phyloP scores from a whole-genome alignment of 805 yeast genomes.

The Cyberlindnera galapagoensis region DNA sequence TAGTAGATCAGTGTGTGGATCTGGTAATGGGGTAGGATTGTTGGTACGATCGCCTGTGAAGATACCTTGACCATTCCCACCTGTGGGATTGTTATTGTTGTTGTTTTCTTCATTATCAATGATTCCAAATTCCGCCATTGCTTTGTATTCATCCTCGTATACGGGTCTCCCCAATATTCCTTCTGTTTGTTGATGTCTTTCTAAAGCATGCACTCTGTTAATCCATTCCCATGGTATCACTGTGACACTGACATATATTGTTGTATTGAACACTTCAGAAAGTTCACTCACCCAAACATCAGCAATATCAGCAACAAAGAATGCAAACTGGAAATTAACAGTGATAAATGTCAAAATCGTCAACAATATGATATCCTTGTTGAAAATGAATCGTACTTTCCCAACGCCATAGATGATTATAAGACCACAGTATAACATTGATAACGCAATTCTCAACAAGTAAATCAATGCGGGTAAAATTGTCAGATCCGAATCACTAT shows the following conservation, averaged over 20 bases:
- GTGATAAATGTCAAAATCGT: constrained; percentile 49
- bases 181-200: constrained; percentile 54
- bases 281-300: constrained; percentile 69
- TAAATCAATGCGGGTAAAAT: constrained; percentile 71
- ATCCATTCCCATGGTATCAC: constrained; percentile 86
- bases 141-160: constrained; percentile 54
- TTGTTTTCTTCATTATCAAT: constrained; percentile 18
- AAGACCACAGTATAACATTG: constrained; percentile 61
- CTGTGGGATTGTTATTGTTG: constrained; percentile 5
- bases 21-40: background rate
- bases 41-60: too few species aligned
- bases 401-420: constrained; percentile 49
- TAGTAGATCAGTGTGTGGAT: constrained; percentile 2
- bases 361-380: constrained; percentile 44
- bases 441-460: constrained; percentile 62
- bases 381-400: constrained; percentile 45
- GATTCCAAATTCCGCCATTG: constrained; percentile 18
- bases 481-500: constrained; percentile 34
- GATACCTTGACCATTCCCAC: constrained; percentile 1
- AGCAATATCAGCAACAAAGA: constrained; percentile 72
- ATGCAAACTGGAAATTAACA: constrained; percentile 55
- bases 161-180: constrained; percentile 72
- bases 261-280: constrained; percentile 67
- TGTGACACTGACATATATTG: constrained; percentile 64
- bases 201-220: constrained; percentile 52